Evolutionary conservation across 2,329 filamentous ascomycete genomes (phyloP), one percentile per base, ranked within the genome.

Genomic region (Raffaelea ambrosiae): DNA sequence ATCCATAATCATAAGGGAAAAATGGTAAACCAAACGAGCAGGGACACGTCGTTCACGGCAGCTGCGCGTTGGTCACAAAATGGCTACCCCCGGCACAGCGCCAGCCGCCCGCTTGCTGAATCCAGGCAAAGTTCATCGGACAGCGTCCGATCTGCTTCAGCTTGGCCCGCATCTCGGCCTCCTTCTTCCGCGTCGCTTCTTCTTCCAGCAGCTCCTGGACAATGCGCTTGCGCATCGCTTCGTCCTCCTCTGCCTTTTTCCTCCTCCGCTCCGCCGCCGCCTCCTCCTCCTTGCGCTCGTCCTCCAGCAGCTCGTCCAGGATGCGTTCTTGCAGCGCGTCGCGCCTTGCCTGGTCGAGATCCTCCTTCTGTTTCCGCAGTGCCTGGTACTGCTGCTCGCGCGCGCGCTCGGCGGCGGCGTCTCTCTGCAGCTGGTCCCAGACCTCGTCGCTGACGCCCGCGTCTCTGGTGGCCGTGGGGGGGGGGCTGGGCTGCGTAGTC

Each of bases 381-480:
- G 55, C 48, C 2, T 56, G 58, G 8, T 69, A 63, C 20, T 70
- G 63, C 3, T 59, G 57, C 9, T 74, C 64, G 0, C 61, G 62
- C 1, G 61, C 61, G 2, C 62, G 52, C 26, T 68, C 66, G 0
- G 63, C 65, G 20, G 60, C 51, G 18, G 61, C 65, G 59, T 84
- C 76, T 1, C 50, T 55, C 50, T 80, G 69, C 0, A 86, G 73
- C 54, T 83, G 76, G 2, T 71, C 62, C 83, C 82, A 86, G 1
- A 77, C 63, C 5, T 63, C 74, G 43, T 85, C 79, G 4, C 68
- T 73, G 0, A 86, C 80, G 0, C 75, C 76, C 0, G 67, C 59
- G 50, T 86, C 83, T 13, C 81, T 70, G 4, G 55, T 49, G 2
- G 50, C 36, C 13, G 26, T 29, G 26, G 13, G 26, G 7, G 26